Conservation (phyloP, 139 green algal species). For the Chlamydomonas applanata region DNA sequence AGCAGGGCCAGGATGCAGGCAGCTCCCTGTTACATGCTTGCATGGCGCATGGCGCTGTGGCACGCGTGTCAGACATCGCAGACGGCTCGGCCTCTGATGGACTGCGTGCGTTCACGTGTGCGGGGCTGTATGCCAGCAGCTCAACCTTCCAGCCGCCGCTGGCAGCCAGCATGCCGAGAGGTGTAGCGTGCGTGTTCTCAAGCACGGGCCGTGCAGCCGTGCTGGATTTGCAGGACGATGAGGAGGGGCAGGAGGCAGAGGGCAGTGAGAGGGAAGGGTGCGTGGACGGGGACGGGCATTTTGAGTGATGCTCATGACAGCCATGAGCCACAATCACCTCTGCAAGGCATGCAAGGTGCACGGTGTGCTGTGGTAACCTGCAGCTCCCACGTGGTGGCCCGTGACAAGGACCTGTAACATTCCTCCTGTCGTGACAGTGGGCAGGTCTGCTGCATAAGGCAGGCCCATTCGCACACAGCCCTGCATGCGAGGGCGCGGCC, state of each 20-base stretch:
- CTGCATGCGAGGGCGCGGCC: no score
- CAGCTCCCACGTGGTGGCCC: no score
- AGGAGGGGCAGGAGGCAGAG: conserved; percentile 29
- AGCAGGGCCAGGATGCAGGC: background rate
- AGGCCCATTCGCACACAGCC: no score
- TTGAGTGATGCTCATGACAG: no score
- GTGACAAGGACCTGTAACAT: no score
- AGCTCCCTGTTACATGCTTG: conserved; percentile 10
- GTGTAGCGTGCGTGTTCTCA: conserved; percentile 24
- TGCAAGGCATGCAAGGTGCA: no score
- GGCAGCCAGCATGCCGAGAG: conserved; percentile 17
- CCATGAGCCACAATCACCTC: no score
- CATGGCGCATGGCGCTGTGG: conserved; percentile 2
- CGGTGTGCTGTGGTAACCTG: no score
- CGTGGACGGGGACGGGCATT: conserved; percentile 6
- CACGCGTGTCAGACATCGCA: background rate
- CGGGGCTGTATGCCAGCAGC: background rate
- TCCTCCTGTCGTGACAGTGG: no score
- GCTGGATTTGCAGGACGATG: conserved; percentile 40
- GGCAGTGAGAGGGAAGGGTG: conserved; percentile 10
- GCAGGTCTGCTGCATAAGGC: no score
- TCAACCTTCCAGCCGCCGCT: conserved; percentile 17
- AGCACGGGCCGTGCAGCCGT: background rate
- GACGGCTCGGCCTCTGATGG: background rate
- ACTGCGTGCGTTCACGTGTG: background rate